Evolutionary conservation across 371 early-diverging fungal species (phyloP), one percentile per base, ranked within the genome.

Genomic region (Batkoa obscura): DNA sequence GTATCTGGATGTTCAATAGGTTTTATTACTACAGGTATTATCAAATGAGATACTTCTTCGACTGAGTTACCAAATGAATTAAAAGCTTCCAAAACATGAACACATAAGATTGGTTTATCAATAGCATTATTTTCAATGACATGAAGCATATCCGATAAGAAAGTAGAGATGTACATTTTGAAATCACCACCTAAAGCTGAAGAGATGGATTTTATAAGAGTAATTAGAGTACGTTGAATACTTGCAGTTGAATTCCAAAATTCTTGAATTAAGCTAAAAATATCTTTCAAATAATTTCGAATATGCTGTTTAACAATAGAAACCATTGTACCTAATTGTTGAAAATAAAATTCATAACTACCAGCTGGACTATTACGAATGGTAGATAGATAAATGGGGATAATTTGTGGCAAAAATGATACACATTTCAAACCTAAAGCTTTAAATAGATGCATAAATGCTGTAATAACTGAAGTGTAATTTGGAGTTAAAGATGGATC

Each of bases 21-120:
- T 43, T 72, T 67, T 47, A 94, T 82, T 10, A 97, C 74, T 3
- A 80, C 83, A 3, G 94, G 96, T 48, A 94, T 78, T 6, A 94
- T 84, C 32, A 97, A 69, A 60, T 89, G 90, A 72, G 94, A 75
- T 60, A 91, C 90, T 55, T 93, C 91, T 62, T 95, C 94, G 56
- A 95, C 78, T 58, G 84, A 90, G 33, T 84, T 68, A 13, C 94
- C 90, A 72, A 94, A 85, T 1, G 82, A 76, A 42, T 79, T 76
- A 64, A 97, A 72, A 0, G 88, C 83, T 58, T 91, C 84, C 42
- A 97, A 67, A 0, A 87, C 88, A 50, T 80, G 76, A 42, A 77
- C 69, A 0, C 92, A 87, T 0, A 88, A 76, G 41, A 72, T 74
- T 36, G 80, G 78, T 37, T 72, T 64, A 32, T 88, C 88, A 0